Evolutionary conservation across 306 rosid genomes (phyloP).

Genomic region (Datisca glomerata): DNA sequence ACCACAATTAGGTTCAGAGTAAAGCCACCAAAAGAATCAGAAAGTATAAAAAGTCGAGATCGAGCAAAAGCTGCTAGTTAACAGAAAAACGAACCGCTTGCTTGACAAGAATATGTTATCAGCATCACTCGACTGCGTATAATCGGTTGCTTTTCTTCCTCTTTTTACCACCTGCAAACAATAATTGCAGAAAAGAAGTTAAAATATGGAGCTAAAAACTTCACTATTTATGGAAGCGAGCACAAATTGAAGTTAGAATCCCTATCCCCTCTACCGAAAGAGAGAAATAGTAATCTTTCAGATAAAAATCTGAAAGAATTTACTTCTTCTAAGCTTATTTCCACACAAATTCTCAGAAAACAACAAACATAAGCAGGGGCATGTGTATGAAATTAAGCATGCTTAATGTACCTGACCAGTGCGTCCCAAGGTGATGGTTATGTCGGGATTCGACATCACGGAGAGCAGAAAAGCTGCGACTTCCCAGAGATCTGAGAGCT

Average conservation of each 20-base stretch:
- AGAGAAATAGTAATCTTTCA: background rate
- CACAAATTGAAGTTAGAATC: background rate
- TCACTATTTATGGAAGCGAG: background rate
- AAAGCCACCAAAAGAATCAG: too few species aligned
- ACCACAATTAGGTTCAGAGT: too few species aligned
- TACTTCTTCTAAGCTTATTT: background rate
- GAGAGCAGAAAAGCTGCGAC: background rate
- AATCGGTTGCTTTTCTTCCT: conserved; percentile 21
- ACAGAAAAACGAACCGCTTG: conserved; percentile 21
- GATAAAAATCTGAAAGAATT: too few species aligned
- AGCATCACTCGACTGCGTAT: conserved; percentile 11
- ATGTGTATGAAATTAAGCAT: background rate
- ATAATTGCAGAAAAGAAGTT: background rate
- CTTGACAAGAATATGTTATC: conserved; percentile 14
- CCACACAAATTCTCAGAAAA: background rate
- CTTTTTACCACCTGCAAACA: conserved; percentile 43
- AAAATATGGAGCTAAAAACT: background rate
- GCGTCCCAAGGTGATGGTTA: conserved; percentile 56
- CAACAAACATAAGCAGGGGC: background rate
- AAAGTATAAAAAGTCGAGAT: background rate
- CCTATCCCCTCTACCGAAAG: too few species aligned
- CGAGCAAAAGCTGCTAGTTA: background rate
- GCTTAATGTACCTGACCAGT: conserved; percentile 65
- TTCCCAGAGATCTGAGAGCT: conserved; percentile 1
- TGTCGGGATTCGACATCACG: conserved; percentile 35